Evolutionary conservation across 1,284 basidiomycete genomes (phyloP), one percentile per base, ranked within the genome.

Genomic region (Boletus smithii): DNA sequence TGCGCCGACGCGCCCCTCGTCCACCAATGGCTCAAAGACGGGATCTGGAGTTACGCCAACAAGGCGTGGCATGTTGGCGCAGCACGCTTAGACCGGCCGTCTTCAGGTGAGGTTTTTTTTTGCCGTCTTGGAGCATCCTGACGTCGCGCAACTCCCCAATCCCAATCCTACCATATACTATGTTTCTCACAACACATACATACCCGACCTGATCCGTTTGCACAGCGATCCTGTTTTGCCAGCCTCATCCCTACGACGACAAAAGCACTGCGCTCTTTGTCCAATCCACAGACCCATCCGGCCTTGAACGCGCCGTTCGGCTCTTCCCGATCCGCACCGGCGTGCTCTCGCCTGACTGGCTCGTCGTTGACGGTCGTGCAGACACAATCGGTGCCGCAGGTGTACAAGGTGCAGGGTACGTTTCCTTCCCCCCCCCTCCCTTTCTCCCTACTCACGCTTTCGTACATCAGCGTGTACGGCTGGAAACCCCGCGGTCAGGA

Each of bases 321-420:
- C 68, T 91, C n/a, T 85, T 92, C 56, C 90, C 91, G 2, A 77
- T 88, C 18, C 79, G 91, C 10, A 93, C 89, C 0, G 90, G 88
- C 4, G 72, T 91, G 6, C 64, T 79, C 8, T 70, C 77, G 1
- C 88, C 90, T 2, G 86, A 90, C 58, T 93, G 88, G 87, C 60
- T 88, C 2, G 71, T 91, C 14, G 69, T 83, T 2, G 76, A 77
- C 8, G 63, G 68, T 3, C 62, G 68, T 8, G 72, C 77, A 10
- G 83, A 83, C 55, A 63, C 57, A 42, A 67, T 77, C 16, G 88
- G 83, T 9, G 80, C 84, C 11, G 87, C 78, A 10, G 90, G 85
- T 1, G 69, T 91, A n/a, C 62, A 77, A 13, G 88, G 80, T 18
- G 85, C 84, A 53, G 86, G 86, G 86, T 85, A 64, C 63, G 80